These are phyloP conservation scores for Lipomyces anomalus DNA, from an alignment of 805 yeast species.

Conservation along the genomic window DNA sequence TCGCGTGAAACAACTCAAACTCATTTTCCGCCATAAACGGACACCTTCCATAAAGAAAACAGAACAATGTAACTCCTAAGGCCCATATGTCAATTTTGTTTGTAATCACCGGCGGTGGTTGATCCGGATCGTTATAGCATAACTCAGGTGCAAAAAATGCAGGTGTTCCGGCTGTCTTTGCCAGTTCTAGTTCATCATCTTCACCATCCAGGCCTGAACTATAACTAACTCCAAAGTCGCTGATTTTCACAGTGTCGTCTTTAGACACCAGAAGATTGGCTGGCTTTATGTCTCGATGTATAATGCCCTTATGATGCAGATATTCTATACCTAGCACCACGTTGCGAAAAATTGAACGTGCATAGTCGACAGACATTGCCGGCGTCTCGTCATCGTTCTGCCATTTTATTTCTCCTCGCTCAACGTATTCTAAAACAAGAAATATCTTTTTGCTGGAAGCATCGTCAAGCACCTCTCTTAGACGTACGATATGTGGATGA, in stretches of 20 bases:
- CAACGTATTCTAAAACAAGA: conserved; percentile 81
- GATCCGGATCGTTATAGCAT: conserved; percentile 51
- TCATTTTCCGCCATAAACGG: conserved; percentile 88
- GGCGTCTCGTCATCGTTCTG: conserved; percentile 54
- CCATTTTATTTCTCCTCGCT: conserved; percentile 90
- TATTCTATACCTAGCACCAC: conserved; percentile 85
- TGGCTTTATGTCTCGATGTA: conserved; percentile 94
- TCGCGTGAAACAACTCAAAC: conserved; percentile 76
- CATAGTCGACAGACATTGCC: conserved; percentile 56
- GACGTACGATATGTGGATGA: conserved; percentile 87
- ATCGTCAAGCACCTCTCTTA: conserved; percentile 86
- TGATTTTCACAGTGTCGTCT: conserved; percentile 74
- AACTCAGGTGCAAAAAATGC: conserved; percentile 95
- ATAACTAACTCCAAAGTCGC: conserved; percentile 95
- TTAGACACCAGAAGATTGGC: conserved; percentile 74
- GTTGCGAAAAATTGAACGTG: conserved; percentile 71
- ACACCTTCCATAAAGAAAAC: conserved; percentile 77
- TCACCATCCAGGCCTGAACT: conserved; percentile 39
- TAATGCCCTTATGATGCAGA: conserved; percentile 80
- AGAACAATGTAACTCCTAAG: conserved; percentile 82
- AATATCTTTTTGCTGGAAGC: conserved; percentile 76
- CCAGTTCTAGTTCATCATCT: conserved; percentile 64
- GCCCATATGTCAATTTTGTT: conserved; percentile 97
- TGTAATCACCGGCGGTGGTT: conserved; percentile 50
- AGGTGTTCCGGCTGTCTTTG: conserved; percentile 97